Evolutionary conservation across 2,329 filamentous ascomycete species (phyloP), one percentile per base, ranked within the genome.

Genomic region (Alternaria arbusti): DNA sequence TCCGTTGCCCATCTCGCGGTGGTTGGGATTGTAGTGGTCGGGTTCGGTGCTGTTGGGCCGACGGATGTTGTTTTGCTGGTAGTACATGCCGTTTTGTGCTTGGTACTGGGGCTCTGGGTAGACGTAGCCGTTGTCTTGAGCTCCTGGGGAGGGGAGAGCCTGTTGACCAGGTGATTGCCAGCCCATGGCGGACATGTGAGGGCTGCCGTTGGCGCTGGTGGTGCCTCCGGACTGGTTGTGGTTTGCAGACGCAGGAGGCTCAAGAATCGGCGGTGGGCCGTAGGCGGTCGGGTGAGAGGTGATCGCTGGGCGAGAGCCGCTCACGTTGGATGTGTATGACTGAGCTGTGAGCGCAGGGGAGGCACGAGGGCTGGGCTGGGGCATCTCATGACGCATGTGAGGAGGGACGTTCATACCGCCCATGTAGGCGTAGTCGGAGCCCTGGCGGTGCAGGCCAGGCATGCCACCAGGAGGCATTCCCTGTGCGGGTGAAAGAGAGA

Each of bases 281-380:
- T 95, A 97, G 64, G 87, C 86, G 12, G 84, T 90, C 0, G 95
- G 94, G 79, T 97, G 94, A 43, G 94, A 97, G 0, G 95, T 97
- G 70, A 95, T 84, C 10, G 86, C 83, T 9, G 87, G 86, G 56
- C 87, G 86, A 63, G 77, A 74, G 64, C 76, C 76, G 57, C 83
- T 82, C 57, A 82, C 79, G 77, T 69, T 84, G 85, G 81, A 88
- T 88, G 68, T 86, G 86, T 66, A 88, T 12, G 87, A 87, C 13
- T 91, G 90, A 10, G 90, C 89, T 3, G 88, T 88, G 58, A 87
- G 82, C 13, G 87, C 86, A 13, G 88, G 88, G 46, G 87, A 87
- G 52, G 88, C 86, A 54, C 88, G 87, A 43, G 91, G 90, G 78
- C 91, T 93, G 17, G 86, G 87, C 56, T 91, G 88, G 32, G 89